phyloP scores from a whole-genome alignment of 768 basidiomycete genomes.

The Rhizopogon roseolus region DNA sequence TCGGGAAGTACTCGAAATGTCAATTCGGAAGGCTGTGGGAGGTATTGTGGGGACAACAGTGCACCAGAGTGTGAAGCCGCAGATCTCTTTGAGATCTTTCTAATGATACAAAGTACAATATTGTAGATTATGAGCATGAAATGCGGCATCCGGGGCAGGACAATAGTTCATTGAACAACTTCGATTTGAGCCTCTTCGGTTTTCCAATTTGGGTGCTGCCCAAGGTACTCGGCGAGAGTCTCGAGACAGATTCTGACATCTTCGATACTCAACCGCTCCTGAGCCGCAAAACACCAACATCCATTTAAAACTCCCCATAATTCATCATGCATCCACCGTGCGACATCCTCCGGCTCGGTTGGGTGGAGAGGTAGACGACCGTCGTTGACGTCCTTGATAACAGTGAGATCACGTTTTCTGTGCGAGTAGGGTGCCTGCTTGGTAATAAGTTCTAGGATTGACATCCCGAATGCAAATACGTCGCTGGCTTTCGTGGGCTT shows the following conservation, averaged over 20 bases:
- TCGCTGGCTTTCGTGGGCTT: conserved; percentile 46
- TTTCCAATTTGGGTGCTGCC: neutral
- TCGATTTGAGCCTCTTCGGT: neutral
- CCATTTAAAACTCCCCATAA: conserved; percentile 41
- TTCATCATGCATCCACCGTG: conserved; percentile 39
- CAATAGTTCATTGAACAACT: neutral
- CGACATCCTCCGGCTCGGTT: conserved; percentile 20
- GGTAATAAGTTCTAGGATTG: conserved; percentile 54
- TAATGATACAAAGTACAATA: conserved; percentile 22
- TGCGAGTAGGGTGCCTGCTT: conserved; percentile 46
- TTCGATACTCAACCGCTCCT: conserved; percentile 27
- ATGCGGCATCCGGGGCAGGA: neutral
- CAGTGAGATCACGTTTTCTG: conserved; percentile 43
- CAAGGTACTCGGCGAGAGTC: neutral
- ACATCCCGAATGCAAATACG: conserved; percentile 58
- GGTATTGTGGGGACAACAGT: conserved; percentile 27
- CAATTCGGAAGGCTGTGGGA: conserved; percentile 72
- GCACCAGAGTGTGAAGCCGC: conserved; percentile 53
- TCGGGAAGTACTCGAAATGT: conserved; percentile 65
- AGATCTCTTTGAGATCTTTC: conserved; percentile 75
- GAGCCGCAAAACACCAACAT: conserved; percentile 42
- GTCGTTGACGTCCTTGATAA: conserved; percentile 40
- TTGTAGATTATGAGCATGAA: neutral
- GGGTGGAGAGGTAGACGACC: conserved; percentile 42
- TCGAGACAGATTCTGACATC: neutral